These are phyloP conservation scores for Yamadazyma phyllophila DNA, from an alignment of 805 yeast species.

Conservation along the genomic window DNA sequence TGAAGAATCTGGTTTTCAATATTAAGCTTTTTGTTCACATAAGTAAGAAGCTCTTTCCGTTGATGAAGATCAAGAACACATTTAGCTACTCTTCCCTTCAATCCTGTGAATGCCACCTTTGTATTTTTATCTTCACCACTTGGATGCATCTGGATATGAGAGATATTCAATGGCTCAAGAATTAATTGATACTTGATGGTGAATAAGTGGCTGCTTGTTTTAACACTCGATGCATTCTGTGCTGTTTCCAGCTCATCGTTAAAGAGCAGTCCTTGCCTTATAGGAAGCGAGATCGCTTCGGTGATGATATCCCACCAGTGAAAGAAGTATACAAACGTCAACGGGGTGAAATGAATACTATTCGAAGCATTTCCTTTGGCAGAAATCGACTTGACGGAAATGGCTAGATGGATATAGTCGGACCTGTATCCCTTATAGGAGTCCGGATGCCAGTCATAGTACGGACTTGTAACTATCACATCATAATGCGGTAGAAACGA, in stretches of 20 bases:
- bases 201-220: constrained; percentile 38
- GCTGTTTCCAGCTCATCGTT: constrained; percentile 10
- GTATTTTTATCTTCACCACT: constrained; percentile 20
- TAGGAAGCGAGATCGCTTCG: constrained; percentile 32
- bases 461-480: constrained; percentile 60
- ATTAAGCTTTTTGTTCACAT: constrained; percentile 37
- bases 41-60: constrained; percentile 33
- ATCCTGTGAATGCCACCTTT: constrained; percentile 35
- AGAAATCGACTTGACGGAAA: constrained; percentile 36
- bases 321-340: constrained; percentile 37
- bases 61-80: constrained; percentile 42
- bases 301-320: constrained; percentile 42
- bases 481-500: constrained; percentile 63
- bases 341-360: constrained; percentile 38
- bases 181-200: constrained; percentile 42
- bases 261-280: constrained; percentile 35
- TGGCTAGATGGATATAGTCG: constrained; percentile 64
- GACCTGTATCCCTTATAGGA: constrained; percentile 80
- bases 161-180: constrained; percentile 38
- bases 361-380: constrained; percentile 30
- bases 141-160: constrained; percentile 35
- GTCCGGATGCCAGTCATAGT: constrained; percentile 57
- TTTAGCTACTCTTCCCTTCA: constrained; percentile 33
- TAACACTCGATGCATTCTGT: constrained; percentile 25
- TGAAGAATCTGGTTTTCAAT: constrained; percentile 41